Conservation (phyloP, 1,139 yeast genomes). For the Nakaseomyces uthaithaninus region DNA sequence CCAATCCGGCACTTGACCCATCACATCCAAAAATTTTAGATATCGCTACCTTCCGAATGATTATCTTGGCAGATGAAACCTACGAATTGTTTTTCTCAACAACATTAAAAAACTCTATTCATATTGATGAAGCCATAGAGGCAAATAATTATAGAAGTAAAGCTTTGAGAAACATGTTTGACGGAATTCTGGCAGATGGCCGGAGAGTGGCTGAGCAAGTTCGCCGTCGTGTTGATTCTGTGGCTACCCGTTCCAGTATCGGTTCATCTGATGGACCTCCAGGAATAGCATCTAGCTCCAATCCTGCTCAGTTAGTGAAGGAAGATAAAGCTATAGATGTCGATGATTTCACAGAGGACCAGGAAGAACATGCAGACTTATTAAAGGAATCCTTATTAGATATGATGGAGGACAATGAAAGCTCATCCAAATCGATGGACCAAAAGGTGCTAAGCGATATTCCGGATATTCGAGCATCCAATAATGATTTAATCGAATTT, state of each 20-base stretch:
- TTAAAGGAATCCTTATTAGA: slow-evolving; percentile 19
- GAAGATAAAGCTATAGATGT: slow-evolving; percentile 21
- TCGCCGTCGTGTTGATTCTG: slow-evolving; percentile 69
- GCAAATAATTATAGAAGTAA: slow-evolving; percentile 43
- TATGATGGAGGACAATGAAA: slow-evolving; percentile 11
- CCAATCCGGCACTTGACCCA: slow-evolving; percentile 79
- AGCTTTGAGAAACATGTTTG: slow-evolving; percentile 79
- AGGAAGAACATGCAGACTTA: slow-evolving; percentile 19
- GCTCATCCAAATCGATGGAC: not conserved
- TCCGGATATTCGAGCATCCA: slow-evolving; percentile 7
- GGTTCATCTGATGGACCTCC: slow-evolving; percentile 13
- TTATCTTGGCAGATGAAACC: slow-evolving; percentile 85
- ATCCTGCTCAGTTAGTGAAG: not conserved
- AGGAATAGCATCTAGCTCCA: not conserved
- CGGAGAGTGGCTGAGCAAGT: slow-evolving; percentile 83
- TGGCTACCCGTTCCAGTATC: slow-evolving; percentile 27
- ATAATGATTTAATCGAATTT: slow-evolving; percentile 20
- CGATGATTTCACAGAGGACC: slow-evolving; percentile 25
- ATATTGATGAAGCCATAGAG: slow-evolving; percentile 50
- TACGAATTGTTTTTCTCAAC: slow-evolving; percentile 73
- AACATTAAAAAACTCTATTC: slow-evolving; percentile 59
- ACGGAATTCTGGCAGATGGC: slow-evolving; percentile 87
- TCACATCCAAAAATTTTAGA: slow-evolving; percentile 65
- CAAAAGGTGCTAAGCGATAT: not conserved
- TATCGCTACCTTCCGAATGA: slow-evolving; percentile 91